phyloP scores from a whole-genome alignment of 306 rosid genomes.

The Cucumis cinereus region DNA sequence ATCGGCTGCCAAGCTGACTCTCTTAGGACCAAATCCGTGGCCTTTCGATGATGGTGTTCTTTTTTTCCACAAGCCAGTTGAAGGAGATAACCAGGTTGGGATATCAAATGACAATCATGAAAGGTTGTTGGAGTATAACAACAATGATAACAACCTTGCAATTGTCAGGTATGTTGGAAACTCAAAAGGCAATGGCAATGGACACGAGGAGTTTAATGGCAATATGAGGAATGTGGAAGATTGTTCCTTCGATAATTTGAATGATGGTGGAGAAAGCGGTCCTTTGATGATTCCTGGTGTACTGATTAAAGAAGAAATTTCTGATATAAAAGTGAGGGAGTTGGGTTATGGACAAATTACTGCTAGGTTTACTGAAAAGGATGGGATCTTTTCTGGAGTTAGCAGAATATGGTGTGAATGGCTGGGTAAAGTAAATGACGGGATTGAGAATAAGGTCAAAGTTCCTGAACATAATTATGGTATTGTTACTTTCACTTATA shows the following conservation, averaged over 20 bases:
- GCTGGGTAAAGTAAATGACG: constrained; percentile 42
- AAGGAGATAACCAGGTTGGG: constrained; percentile 21
- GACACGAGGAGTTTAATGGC: constrained; percentile 12
- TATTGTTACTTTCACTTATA: constrained; percentile 46
- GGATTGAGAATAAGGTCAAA: constrained; percentile 12
- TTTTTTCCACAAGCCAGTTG: constrained; percentile 48
- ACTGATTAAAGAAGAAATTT: constrained; percentile 40
- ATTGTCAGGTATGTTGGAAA: constrained; percentile 45
- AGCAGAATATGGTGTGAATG: constrained; percentile 91
- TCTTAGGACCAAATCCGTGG: constrained; percentile 73
- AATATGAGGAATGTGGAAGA: constrained; percentile 11
- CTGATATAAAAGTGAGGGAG: constrained; percentile 36
- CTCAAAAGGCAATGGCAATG: background rate
- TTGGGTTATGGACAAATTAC: constrained; percentile 61
- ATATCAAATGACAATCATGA: constrained; percentile 14
- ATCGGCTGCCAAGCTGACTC: constrained; percentile 55
- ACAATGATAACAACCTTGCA: constrained; percentile 36
- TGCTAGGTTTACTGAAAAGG: constrained; percentile 54
- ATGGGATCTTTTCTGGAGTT: constrained; percentile 23
- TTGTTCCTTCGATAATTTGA: constrained; percentile 13
- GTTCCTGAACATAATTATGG: constrained; percentile 53
- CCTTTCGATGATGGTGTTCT: constrained; percentile 79
- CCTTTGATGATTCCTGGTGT: constrained; percentile 41
- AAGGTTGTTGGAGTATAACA: constrained; percentile 32
- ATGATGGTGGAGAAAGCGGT: constrained; percentile 12